These are phyloP conservation scores for Cladorrhinum samala DNA, from an alignment of 495 filamentous ascomycete genomes.

Conservation along the genomic window DNA sequence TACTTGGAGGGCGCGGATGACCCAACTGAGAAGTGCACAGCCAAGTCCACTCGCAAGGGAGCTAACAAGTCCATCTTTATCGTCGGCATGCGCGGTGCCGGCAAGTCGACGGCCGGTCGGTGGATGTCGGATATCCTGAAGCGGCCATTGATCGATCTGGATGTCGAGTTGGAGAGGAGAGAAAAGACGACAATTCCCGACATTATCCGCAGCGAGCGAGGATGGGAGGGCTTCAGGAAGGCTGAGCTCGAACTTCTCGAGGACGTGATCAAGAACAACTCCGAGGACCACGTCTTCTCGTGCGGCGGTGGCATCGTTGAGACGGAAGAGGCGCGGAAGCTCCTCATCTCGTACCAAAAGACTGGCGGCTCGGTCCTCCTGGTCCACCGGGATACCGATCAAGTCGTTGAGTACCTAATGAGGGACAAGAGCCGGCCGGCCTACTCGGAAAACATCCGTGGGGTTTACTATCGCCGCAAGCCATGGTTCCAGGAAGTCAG, in stretches of 20 bases:
- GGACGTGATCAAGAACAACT: conserved; percentile 63
- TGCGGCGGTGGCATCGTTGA: conserved; percentile 94
- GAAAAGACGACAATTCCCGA: conserved; percentile 74
- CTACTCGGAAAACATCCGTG: conserved; percentile 89
- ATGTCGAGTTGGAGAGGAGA: conserved; percentile 71
- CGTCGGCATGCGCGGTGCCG: conserved; percentile 96
- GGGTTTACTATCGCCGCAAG: conserved; percentile 85
- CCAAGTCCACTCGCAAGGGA: conserved; percentile 31
- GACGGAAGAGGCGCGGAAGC: conserved; percentile 68
- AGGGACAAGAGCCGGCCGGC: conserved; percentile 88
- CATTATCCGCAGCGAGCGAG: conserved; percentile 62
- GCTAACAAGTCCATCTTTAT: conserved; percentile 71
- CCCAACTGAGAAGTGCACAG: conserved; percentile 31
- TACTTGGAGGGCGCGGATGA: conserved; percentile 66
- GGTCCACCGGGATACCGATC: conserved; percentile 79
- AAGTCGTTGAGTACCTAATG: conserved; percentile 84
- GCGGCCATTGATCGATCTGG: conserved; percentile 78
- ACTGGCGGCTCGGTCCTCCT: conserved; percentile 83
- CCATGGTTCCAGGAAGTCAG: conserved; percentile 91
- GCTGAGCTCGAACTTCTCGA: conserved; percentile 72
- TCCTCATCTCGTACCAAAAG: conserved; percentile 68
- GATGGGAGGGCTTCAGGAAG: conserved; percentile 85
- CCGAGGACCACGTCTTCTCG: conserved; percentile 76
- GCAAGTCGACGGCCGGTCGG: conserved; percentile 87
- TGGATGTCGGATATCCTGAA: conserved; percentile 73